These are phyloP conservation scores for Plectosphaerella sp. DNA, from an alignment of 2,329 filamentous ascomycete species.

Conservation along the genomic window DNA sequence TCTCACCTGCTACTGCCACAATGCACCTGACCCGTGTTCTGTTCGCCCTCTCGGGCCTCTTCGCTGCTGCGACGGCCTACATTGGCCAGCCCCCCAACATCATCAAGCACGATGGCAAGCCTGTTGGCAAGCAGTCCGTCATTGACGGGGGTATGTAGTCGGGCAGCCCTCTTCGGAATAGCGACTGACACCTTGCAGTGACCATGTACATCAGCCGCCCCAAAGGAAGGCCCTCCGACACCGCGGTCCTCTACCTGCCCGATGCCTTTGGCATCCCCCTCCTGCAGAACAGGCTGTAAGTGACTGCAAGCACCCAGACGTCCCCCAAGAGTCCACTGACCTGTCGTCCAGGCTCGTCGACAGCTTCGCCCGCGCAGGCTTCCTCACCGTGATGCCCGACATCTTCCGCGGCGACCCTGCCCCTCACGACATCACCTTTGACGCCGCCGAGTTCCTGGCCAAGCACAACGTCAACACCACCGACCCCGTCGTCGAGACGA, in stretches of 20 bases:
- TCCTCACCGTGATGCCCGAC: conserved; percentile 61
- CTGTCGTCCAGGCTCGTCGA: conserved; percentile 45
- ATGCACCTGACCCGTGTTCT: background rate
- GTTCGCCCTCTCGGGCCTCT: background rate
- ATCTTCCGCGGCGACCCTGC: conserved; percentile 58
- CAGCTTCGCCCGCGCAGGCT: conserved; percentile 62
- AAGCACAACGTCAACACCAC: conserved; percentile 33
- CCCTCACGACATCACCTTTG: conserved; percentile 31
- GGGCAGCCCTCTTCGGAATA: background rate
- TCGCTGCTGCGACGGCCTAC: background rate
- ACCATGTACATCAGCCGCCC: conserved; percentile 6
- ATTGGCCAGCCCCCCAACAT: background rate
- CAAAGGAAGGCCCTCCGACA: background rate
- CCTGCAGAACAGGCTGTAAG: conserved; percentile 13
- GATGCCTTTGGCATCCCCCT: conserved; percentile 33
- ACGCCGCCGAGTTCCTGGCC: conserved; percentile 33
- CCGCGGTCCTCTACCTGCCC: conserved; percentile 26
- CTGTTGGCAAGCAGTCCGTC: background rate
- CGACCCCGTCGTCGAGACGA: conserved; percentile 41
- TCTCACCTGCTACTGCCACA: too few relatives aligned
- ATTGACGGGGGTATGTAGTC: background rate
- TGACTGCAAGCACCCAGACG: background rate
- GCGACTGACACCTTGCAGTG: background rate
- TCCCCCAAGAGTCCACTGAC: background rate
- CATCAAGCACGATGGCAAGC: background rate